Base-by-base conservation (phyloP, 805 yeast genomes). In the Groenewaldozyma tartarivorans region DNA sequence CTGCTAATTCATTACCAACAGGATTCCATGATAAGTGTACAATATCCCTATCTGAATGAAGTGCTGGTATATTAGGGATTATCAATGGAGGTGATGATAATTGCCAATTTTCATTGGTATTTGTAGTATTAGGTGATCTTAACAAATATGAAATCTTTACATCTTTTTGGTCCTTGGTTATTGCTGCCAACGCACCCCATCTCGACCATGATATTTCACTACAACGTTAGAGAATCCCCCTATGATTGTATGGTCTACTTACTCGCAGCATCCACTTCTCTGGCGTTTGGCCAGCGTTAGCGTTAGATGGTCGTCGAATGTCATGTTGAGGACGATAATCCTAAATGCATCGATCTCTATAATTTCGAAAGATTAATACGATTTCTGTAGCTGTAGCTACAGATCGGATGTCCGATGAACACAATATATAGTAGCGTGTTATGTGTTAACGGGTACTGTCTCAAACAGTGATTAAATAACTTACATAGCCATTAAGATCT, bases 171-270 rank as follows among this genome's bases (percentile, higher is more conserved):
- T 24, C 13, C 13, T 24, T 13, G n/a, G 67, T 61, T 41, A 72
- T 68, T 50, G 80, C 85, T 1, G 95, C 94, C 24, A 88, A 72
- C 50, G 85, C 75, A 11, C 96, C 96, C 49, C 79, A 81, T 48
- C 77, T 74, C 7, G 94, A 82, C 95, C 95, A 86, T 7, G 85
- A 71, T 6, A 80, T 68, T 36, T 49, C 45, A 26, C 51, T 46
- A 20, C 7, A n/a, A 22, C 35, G n/a, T n/a, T n/a, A n/a, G n/a
- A n/a, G n/a, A n/a, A n/a, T n/a, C n/a, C n/a, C n/a, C n/a, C n/a
- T n/a, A n/a, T n/a, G n/a, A n/a, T n/a, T n/a, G n/a, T n/a, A n/a
- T n/a, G n/a, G n/a, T n/a, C n/a, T n/a, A 24, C 29, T 13, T 24
- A 24, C 29, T 24, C 29, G 29, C 29, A 24, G 13, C 29, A 24